These are phyloP conservation scores for Cubamyces lactineus DNA, from an alignment of 768 basidiomycete genomes.

Conservation along the genomic window DNA sequence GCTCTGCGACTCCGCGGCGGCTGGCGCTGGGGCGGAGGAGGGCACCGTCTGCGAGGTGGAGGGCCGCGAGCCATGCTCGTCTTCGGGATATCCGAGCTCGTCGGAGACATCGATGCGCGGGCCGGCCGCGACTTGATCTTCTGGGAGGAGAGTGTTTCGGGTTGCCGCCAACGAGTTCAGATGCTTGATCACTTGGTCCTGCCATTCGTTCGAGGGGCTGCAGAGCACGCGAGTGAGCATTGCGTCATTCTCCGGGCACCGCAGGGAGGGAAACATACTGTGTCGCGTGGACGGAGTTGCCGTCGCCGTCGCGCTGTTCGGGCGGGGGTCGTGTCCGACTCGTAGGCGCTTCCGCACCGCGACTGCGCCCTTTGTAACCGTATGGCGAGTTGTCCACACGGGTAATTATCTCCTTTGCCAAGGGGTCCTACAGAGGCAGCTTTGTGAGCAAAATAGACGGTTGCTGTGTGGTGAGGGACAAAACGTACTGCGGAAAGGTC, in stretches of 20 bases:
- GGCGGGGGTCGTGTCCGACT: constrained; percentile 31
- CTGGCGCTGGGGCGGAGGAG: not conserved
- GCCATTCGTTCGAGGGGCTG: constrained; percentile 86
- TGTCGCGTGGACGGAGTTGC: constrained; percentile 45
- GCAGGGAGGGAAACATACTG: constrained; percentile 51
- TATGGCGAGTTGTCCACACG: constrained; percentile 84
- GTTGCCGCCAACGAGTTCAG: constrained; percentile 33
- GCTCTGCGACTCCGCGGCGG: not conserved
- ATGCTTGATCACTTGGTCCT: constrained; percentile 58
- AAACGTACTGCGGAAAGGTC: constrained; percentile 40
- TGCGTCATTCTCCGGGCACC: not conserved
- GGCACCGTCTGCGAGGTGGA: constrained; percentile 15
- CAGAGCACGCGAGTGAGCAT: constrained; percentile 17
- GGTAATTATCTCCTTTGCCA: constrained; percentile 79
- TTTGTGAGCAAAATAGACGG: too few species aligned
- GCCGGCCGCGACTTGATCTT: constrained; percentile 23
- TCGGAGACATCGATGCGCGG: not conserved
- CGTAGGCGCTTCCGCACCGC: constrained; percentile 37
- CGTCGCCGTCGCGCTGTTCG: constrained; percentile 28
- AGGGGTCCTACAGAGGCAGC: constrained; percentile 54
- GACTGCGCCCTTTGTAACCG: constrained; percentile 71
- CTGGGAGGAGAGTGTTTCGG: constrained; percentile 31
- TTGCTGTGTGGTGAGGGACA: not conserved
- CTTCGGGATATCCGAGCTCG: constrained; percentile 7
- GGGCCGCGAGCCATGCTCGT: constrained; percentile 13